Base-by-base conservation (phyloP, 768 basidiomycete species). In the Lactarius hatsudake region DNA sequence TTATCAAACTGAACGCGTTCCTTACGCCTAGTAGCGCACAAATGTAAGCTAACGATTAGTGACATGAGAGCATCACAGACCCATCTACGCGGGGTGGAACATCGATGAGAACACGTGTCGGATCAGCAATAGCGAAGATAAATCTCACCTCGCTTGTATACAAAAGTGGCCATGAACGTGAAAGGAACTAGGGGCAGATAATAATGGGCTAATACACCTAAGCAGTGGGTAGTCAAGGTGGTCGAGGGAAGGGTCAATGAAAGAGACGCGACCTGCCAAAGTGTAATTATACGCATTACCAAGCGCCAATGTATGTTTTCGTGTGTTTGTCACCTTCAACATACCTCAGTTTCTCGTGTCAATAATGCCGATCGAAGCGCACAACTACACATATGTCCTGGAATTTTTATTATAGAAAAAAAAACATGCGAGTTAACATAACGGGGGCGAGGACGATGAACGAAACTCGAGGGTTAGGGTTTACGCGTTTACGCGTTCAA, bases 1-100 rank as follows among this genome's bases (percentile, higher is more conserved):
- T 96, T 96, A 74, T 96, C 94, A 73, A 96, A 96, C 72, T 93
- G 89, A 61, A 96, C 91, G 75, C 87, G 89, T 78, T 96, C 94
- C 78, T 94, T 94, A 70, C 94, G 92, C 66, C 89, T 88, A 70
- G 12, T 72, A 51, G 55, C 20, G 26, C 40, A n/a, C 58, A 17
- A 69, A 70, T 42, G 64, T 72, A 73, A 68, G 73, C 59, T 40
- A 59, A 32, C 20, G 54, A 60, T 56, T 36, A 38, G 36, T 38
- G 36, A 38, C 40, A 38, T 42, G 66, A 66, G 64, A 53, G 38
- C 59, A 59, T 51, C 72, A 78, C 81, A 73, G 71, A 86, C 84
- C 84, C 84, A 73, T 86, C 84, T 85, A 71, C 63, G 64, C 57
- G 68, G 30, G 63, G 66, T 23, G 28, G 51, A 54, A 38, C 61